phyloP scores from a whole-genome alignment of 108 stramenopile species.

The Fragilaria crotonensis region DNA sequence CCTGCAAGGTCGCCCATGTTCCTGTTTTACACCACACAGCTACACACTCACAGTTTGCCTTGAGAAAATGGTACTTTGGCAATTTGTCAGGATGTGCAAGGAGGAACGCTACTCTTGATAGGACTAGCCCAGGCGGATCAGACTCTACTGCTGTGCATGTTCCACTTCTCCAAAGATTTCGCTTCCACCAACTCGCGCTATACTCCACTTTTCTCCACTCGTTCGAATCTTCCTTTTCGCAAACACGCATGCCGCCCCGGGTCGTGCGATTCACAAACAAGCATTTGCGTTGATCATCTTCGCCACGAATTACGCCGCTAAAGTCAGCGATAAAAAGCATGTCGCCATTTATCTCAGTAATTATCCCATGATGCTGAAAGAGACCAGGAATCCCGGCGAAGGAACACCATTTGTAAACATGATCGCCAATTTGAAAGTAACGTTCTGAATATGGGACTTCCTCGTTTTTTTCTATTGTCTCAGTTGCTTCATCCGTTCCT shows the following conservation, averaged over 20 bases:
- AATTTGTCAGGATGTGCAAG: constrained; percentile 35
- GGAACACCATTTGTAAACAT: constrained; percentile 37
- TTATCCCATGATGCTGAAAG: constrained; percentile 46
- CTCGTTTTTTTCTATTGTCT: too few species aligned
- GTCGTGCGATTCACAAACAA: not conserved
- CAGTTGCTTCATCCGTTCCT: too few species aligned
- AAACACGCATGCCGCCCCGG: not conserved
- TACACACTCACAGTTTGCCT: constrained; percentile 78
- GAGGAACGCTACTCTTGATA: constrained; percentile 46
- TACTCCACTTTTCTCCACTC: constrained; percentile 36
- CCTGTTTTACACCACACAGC: constrained; percentile 76
- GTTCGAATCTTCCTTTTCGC: not conserved
- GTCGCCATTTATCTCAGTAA: constrained; percentile 16
- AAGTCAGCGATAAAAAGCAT: not conserved
- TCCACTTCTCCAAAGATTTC: constrained; percentile 16
- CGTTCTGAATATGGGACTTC: not conserved
- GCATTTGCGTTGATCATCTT: not conserved
- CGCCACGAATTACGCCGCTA: constrained; percentile 1
- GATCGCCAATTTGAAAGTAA: constrained; percentile 27
- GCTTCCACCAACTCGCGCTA: constrained; percentile 26
- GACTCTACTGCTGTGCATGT: constrained; percentile 15
- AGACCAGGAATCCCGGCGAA: constrained; percentile 27
- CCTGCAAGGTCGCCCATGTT: constrained; percentile 49
- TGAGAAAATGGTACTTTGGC: constrained; percentile 59
- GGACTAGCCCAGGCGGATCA: constrained; percentile 36